A percentile compares a stretch with the other conserved stretches of the same genome.
phyloP scores from a whole-genome alignment of 2,329 filamentous ascomycete species.

The Alternaria burnsii region DNA sequence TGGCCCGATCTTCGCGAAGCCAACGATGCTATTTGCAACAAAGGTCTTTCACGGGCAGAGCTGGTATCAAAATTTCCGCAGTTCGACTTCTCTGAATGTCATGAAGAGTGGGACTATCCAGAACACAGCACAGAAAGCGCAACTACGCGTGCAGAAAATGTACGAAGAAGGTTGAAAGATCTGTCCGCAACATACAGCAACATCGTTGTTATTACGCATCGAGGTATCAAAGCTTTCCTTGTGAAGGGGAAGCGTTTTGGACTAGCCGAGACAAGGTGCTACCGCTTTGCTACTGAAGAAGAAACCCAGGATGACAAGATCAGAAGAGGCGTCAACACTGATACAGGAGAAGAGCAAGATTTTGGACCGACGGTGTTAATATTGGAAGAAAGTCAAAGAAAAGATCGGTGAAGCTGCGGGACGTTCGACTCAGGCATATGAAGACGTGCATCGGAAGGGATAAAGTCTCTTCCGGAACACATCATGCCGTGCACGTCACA shows the following conservation, averaged over 20 bases:
- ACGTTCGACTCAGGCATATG: neutral
- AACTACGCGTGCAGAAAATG: conserved; percentile 22
- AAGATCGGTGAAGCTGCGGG: neutral
- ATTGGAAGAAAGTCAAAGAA: neutral
- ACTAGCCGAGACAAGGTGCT: conserved; percentile 23
- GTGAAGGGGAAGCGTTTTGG: conserved; percentile 27
- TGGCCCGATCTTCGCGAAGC: conserved; percentile 36
- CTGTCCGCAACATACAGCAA: conserved; percentile 15
- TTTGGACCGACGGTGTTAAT: conserved; percentile 34
- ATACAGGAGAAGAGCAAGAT: conserved; percentile 22
- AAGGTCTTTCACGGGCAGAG: conserved; percentile 20
- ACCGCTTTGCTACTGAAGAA: conserved; percentile 25
- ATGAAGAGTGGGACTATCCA: conserved; percentile 27
- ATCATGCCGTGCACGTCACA: neutral
- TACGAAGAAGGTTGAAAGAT: conserved; percentile 21
- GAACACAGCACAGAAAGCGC: conserved; percentile 17
- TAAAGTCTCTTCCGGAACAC: neutral
- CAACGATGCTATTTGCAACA: conserved; percentile 28
- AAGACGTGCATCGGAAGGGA: neutral
- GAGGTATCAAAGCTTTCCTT: conserved; percentile 28
- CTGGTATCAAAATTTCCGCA: conserved; percentile 21
- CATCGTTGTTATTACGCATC: conserved; percentile 31
- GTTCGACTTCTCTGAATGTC: conserved; percentile 28
- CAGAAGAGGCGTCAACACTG: conserved; percentile 21
- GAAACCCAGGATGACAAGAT: conserved; percentile 14